These are phyloP conservation scores for Nemania bipapillata DNA, from an alignment of 2,329 filamentous ascomycete genomes.

Conservation along the genomic window DNA sequence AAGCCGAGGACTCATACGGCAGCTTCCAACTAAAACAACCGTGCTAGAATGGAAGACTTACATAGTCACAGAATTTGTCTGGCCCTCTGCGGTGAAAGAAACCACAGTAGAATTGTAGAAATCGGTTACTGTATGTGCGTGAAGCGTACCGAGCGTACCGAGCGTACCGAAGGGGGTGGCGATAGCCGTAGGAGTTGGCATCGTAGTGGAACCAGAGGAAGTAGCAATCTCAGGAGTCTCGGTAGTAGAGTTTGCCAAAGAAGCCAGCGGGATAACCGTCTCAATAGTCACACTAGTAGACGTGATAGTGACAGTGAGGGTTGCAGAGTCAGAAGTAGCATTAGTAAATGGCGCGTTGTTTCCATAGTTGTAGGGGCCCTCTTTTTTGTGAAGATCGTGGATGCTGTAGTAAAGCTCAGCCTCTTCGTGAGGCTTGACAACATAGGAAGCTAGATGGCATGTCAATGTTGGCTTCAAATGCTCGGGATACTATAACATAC, in stretches of 20 bases:
- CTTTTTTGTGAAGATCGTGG: slow-evolving; percentile 4
- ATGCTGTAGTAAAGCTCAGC: not conserved
- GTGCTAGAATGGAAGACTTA: slow-evolving; percentile 9
- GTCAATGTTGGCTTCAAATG: not conserved
- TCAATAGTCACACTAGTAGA: slow-evolving; percentile 17
- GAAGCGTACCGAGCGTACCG: slow-evolving; percentile 4
- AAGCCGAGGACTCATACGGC: not conserved
- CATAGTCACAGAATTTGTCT: slow-evolving; percentile 22
- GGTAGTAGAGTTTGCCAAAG: slow-evolving; percentile 9
- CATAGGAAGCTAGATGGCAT: not conserved
- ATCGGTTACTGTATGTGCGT: slow-evolving; percentile 17
- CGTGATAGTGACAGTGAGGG: slow-evolving; percentile 23
- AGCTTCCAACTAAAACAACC: not conserved
- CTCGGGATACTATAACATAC: slow-evolving; percentile 6
- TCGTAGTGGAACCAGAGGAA: not conserved
- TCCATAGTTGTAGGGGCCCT: slow-evolving; percentile 25
- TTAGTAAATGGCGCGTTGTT: slow-evolving; percentile 14
- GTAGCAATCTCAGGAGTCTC: not conserved
- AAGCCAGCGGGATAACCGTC: slow-evolving; percentile 7
- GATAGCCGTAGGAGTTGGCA: not conserved
- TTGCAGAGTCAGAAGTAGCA: slow-evolving; percentile 10
- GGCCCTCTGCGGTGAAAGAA: slow-evolving; percentile 19
- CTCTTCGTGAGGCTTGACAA: too few species aligned
- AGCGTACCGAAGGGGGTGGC: slow-evolving; percentile 11
- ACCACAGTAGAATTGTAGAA: not conserved